phyloP scores from a whole-genome alignment of 129 eudicot genomes.

The Arctium minus region DNA sequence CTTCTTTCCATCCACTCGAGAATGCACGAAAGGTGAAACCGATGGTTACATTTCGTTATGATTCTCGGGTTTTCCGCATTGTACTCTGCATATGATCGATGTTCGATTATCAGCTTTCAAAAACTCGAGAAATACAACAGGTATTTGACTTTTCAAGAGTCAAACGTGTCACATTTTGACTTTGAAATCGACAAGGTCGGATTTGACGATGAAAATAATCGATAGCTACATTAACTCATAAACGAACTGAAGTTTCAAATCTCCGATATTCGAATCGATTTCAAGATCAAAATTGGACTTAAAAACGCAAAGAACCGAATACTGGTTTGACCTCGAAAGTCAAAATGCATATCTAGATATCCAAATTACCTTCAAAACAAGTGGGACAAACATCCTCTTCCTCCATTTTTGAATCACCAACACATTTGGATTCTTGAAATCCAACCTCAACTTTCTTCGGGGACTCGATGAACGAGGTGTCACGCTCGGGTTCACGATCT shows the following conservation, averaged over 20 bases:
- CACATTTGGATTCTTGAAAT: slow-evolving; percentile 24
- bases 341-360: slow-evolving; percentile 9
- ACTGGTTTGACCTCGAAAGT: not conserved
- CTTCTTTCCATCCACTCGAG: slow-evolving; percentile 93
- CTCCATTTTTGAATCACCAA: slow-evolving; percentile 29
- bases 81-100: slow-evolving; percentile 54
- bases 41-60: slow-evolving; percentile 64
- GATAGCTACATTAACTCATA: not conserved
- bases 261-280: not conserved
- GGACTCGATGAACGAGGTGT: slow-evolving; percentile 24
- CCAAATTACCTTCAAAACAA: slow-evolving; percentile 74
- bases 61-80: slow-evolving; percentile 64
- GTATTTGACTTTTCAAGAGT: slow-evolving; percentile 17
- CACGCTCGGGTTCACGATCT: slow-evolving; percentile 25
- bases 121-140: not conserved
- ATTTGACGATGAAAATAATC: not conserved
- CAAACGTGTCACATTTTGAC: slow-evolving; percentile 6
- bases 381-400: slow-evolving; percentile 82
- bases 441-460: slow-evolving; percentile 41
- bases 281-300: not conserved
- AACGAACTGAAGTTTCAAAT: not conserved
- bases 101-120: not conserved
- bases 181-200: not conserved
- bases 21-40: slow-evolving; percentile 83
- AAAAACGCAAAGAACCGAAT: not conserved